Conservation (phyloP, 257 asterid genomes). For the Jacaranda copaia region DNA sequence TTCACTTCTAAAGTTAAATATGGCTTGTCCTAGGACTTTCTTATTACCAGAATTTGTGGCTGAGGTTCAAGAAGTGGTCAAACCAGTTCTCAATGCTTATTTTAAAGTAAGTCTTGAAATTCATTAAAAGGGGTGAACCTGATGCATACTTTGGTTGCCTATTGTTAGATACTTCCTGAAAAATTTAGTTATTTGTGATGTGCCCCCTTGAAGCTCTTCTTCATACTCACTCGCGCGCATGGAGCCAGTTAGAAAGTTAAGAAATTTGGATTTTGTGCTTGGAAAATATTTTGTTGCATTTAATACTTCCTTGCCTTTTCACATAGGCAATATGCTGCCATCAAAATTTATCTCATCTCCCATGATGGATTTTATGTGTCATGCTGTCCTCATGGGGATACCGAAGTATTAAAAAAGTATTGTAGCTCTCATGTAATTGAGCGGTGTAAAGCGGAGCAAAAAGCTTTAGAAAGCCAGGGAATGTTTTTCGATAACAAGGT, state of each 20-base stretch:
- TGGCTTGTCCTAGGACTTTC: slow-evolving; percentile 64
- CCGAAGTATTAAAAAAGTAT: slow-evolving; percentile 68
- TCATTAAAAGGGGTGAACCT: slow-evolving; percentile 5
- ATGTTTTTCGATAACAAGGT: slow-evolving; percentile 88
- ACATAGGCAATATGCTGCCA: neutral
- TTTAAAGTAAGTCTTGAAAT: slow-evolving; percentile 67
- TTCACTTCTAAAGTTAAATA: slow-evolving; percentile 16
- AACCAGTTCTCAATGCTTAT: slow-evolving; percentile 90
- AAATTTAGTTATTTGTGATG: neutral
- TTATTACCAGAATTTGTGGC: slow-evolving; percentile 95
- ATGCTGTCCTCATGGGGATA: slow-evolving; percentile 64
- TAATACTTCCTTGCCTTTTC: neutral
- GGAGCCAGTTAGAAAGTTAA: neutral
- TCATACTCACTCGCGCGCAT: neutral
- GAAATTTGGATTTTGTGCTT: neutral
- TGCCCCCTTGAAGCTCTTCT: neutral
- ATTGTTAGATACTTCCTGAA: neutral
- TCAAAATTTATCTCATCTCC: slow-evolving; percentile 2
- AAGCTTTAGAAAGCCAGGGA: slow-evolving; percentile 79
- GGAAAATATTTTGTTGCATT: neutral
- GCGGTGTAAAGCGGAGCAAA: slow-evolving; percentile 91
- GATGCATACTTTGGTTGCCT: neutral
- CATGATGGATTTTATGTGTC: slow-evolving; percentile 24
- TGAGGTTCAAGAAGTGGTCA: slow-evolving; percentile 92
- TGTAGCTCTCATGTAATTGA: slow-evolving; percentile 83